phyloP scores from a whole-genome alignment of 192 early-diverging fungal species.

The Haplosporangium gracile region DNA sequence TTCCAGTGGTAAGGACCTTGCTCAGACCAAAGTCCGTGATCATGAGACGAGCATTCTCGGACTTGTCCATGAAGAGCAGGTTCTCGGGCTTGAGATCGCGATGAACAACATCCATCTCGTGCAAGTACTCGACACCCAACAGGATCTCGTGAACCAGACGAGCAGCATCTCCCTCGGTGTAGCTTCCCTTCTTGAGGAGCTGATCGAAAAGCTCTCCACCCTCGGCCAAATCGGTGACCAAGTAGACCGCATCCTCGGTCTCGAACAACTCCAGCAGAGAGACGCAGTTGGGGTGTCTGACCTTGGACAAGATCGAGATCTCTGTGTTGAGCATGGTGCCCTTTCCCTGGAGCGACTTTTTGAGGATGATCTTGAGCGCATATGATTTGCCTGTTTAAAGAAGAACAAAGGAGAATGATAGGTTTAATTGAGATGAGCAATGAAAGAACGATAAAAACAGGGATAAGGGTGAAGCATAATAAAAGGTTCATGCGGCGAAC shows the following conservation, averaged over 20 bases:
- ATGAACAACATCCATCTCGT: conserved; percentile 88
- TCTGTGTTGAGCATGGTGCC: conserved; percentile 69
- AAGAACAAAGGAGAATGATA: not conserved
- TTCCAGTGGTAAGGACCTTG: conserved; percentile 67
- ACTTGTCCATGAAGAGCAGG: conserved; percentile 60
- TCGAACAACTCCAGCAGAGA: conserved; percentile 77
- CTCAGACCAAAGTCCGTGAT: conserved; percentile 85
- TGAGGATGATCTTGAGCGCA: conserved; percentile 82
- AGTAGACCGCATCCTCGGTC: conserved; percentile 74
- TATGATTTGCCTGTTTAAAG: conserved; percentile 51
- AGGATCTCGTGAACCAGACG: conserved; percentile 77
- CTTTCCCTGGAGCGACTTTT: conserved; percentile 67
- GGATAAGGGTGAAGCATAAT: not conserved
- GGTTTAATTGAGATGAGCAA: not conserved
- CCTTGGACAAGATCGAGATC: conserved; percentile 81
- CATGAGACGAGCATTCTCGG: conserved; percentile 66
- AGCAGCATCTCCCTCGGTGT: conserved; percentile 81
- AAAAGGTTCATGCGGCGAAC: not conserved
- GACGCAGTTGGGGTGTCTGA: conserved; percentile 88
- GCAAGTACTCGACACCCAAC: conserved; percentile 85
- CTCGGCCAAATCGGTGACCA: conserved; percentile 75
- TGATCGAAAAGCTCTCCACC: conserved; percentile 89
- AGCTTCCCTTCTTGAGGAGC: conserved; percentile 75
- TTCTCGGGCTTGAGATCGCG: conserved; percentile 88
- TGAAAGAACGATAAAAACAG: not conserved